These are phyloP conservation scores for Aspergillus haitiensis DNA, from an alignment of 495 filamentous ascomycete species.

Conservation along the genomic window DNA sequence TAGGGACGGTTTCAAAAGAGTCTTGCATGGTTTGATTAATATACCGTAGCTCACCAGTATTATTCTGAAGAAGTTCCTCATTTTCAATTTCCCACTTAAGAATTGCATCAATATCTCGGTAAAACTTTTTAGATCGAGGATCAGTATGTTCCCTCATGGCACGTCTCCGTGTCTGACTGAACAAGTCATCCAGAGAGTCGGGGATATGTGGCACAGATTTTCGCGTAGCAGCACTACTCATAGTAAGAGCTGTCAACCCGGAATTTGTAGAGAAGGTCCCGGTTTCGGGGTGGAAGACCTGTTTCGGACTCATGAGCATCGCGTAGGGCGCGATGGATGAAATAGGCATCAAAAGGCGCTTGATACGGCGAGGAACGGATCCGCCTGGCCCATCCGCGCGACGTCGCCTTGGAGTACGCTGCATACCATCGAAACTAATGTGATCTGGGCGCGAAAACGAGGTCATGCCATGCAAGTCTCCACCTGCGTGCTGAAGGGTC, in stretches of 20 bases:
- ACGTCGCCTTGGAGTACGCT: not conserved
- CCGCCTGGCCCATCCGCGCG: not conserved
- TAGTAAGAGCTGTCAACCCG: slow-evolving; percentile 18
- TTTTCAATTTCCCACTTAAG: slow-evolving; percentile 41
- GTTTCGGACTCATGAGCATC: slow-evolving; percentile 50
- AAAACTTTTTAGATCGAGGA: slow-evolving; percentile 27
- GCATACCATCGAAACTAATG: slow-evolving; percentile 6
- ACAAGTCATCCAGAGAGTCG: slow-evolving; percentile 34
- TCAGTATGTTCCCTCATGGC: slow-evolving; percentile 13
- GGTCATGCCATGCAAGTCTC: slow-evolving; percentile 21
- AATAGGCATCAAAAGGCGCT: slow-evolving; percentile 24
- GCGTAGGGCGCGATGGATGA: slow-evolving; percentile 34
- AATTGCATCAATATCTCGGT: slow-evolving; percentile 32
- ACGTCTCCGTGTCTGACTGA: slow-evolving; percentile 19
- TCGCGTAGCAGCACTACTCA: not conserved
- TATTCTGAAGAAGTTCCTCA: slow-evolving; percentile 31
- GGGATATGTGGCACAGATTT: slow-evolving; percentile 20
- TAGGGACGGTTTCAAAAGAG: slow-evolving; percentile 33
- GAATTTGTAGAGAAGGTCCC: slow-evolving; percentile 50
- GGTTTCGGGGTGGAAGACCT: slow-evolving; percentile 39
- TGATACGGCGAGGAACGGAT: slow-evolving; percentile 15
- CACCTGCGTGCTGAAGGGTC: slow-evolving; percentile 29
- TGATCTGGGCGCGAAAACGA: slow-evolving; percentile 30
- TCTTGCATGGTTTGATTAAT: slow-evolving; percentile 40
- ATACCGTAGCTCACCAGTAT: slow-evolving; percentile 26